Evolutionary conservation across 495 filamentous ascomycete species (phyloP).

Genomic region (Talaromyces borbonicus): DNA sequence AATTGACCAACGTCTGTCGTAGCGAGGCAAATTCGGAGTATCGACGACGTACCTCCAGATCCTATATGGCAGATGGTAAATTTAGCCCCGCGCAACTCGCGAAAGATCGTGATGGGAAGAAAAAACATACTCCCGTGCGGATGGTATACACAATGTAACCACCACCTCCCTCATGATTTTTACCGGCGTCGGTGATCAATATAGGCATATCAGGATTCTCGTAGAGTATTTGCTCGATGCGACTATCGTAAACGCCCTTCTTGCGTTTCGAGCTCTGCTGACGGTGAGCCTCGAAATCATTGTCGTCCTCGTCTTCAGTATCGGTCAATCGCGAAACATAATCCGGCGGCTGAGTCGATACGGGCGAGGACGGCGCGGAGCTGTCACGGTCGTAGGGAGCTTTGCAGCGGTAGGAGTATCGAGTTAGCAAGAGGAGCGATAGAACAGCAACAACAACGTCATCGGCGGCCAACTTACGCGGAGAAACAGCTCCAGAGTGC

Average conservation of each 20-base stretch:
- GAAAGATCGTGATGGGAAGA: neutral
- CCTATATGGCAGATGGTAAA: conserved; percentile 39
- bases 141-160: conserved; percentile 96
- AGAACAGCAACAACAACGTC: conserved; percentile 4
- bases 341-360: conserved; percentile 43
- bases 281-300: conserved; percentile 37
- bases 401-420: too few species aligned
- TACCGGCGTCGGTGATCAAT: conserved; percentile 85
- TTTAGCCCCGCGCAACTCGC: neutral
- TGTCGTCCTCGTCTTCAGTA: conserved; percentile 51
- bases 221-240: conserved; percentile 92
- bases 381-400: conserved; percentile 31
- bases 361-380: conserved; percentile 37
- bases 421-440: conserved; percentile 12
- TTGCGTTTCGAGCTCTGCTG: conserved; percentile 45
- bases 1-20: conserved; percentile 71
- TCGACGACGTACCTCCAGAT: conserved; percentile 84
- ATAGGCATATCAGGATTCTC: conserved; percentile 87
- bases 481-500: conserved; percentile 51
- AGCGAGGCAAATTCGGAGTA: conserved; percentile 98
- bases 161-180: conserved; percentile 83
- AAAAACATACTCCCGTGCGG: conserved; percentile 66
- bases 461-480: conserved; percentile 25
- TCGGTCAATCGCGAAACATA: conserved; percentile 46
- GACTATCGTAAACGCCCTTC: conserved; percentile 82